Conservation (phyloP, 2,329 filamentous ascomycete species). For the Penicillium frequentans region DNA sequence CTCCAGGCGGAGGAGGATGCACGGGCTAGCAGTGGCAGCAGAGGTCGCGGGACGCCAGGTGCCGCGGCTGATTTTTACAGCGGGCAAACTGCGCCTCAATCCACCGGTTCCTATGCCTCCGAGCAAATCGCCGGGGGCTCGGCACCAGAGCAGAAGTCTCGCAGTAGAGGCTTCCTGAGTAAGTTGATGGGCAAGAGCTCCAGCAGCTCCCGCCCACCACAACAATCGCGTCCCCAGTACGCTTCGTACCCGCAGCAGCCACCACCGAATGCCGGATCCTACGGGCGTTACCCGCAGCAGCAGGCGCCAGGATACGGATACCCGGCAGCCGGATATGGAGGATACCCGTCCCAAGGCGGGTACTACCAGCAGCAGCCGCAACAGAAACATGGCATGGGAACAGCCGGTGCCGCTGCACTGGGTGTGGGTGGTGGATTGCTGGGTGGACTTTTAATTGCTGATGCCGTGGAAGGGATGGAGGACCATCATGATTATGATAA, state of each 20-base stretch:
- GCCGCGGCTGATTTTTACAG: constrained; percentile 52
- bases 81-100: constrained; percentile 18
- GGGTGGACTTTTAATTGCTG: constrained; percentile 70
- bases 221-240: constrained; percentile 23
- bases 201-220: constrained; percentile 18
- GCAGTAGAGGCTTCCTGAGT: constrained; percentile 49
- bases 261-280: constrained; percentile 18
- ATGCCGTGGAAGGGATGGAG: constrained; percentile 65
- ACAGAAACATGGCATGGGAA: constrained; percentile 60
- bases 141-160: constrained; percentile 34
- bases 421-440: constrained; percentile 79
- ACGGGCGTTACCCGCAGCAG: constrained; percentile 26
- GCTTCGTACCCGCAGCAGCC: constrained; percentile 26
- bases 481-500: constrained; percentile 51
- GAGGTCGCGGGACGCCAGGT: constrained; percentile 28
- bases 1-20: constrained; percentile 83
- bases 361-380: constrained; percentile 43
- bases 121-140: constrained; percentile 21
- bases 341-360: constrained; percentile 36
- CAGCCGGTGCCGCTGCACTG: constrained; percentile 70
- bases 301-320: constrained; percentile 16
- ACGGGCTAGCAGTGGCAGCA: constrained; percentile 43
- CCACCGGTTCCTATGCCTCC: constrained; percentile 7
- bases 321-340: constrained; percentile 33
- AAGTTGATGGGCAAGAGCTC: constrained; percentile 53